Evolutionary conservation across 352 stramenopile species (phyloP).

Genomic region (Globisporangium barbulae): DNA sequence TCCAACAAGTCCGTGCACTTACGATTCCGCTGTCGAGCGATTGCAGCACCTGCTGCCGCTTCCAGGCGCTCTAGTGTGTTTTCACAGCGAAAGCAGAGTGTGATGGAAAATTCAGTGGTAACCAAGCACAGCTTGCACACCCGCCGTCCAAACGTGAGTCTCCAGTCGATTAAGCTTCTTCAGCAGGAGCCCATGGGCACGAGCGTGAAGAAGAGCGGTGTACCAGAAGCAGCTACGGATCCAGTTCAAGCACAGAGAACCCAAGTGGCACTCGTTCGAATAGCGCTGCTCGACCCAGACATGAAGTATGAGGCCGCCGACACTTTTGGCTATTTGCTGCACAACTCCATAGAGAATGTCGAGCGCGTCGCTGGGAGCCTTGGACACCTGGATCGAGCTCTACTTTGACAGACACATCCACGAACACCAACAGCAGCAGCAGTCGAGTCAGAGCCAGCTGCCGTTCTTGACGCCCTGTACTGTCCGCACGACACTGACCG

Average conservation of each 20-base stretch:
- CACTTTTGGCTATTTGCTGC: slow-evolving; percentile 80
- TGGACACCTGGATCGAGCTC: slow-evolving; percentile 81
- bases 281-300: slow-evolving; percentile 47
- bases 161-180: slow-evolving; percentile 15
- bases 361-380: slow-evolving; percentile 53
- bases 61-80: slow-evolving; percentile 3
- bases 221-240: neutral
- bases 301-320: slow-evolving; percentile 82
- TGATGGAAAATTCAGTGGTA: neutral
- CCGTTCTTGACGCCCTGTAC: slow-evolving; percentile 90
- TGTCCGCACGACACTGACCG: slow-evolving; percentile 81
- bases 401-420: slow-evolving; percentile 19
- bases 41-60: neutral
- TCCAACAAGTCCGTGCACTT: slow-evolving; percentile 20
- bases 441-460: slow-evolving; percentile 35
- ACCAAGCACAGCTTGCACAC: slow-evolving; percentile 9
- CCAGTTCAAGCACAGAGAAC: neutral
- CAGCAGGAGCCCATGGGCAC: neutral
- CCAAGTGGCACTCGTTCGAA: slow-evolving; percentile 38
- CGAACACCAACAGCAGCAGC: neutral
- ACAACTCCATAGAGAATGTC: slow-evolving; percentile 63
- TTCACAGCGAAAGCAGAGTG: neutral
- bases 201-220: neutral
- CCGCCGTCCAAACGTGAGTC: slow-evolving; percentile 5
- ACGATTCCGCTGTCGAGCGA: slow-evolving; percentile 18